Evolutionary conservation across 2,329 filamentous ascomycete genomes (phyloP), one percentile per base, ranked within the genome.

Genomic region (Lasiodiplodia theobromae): DNA sequence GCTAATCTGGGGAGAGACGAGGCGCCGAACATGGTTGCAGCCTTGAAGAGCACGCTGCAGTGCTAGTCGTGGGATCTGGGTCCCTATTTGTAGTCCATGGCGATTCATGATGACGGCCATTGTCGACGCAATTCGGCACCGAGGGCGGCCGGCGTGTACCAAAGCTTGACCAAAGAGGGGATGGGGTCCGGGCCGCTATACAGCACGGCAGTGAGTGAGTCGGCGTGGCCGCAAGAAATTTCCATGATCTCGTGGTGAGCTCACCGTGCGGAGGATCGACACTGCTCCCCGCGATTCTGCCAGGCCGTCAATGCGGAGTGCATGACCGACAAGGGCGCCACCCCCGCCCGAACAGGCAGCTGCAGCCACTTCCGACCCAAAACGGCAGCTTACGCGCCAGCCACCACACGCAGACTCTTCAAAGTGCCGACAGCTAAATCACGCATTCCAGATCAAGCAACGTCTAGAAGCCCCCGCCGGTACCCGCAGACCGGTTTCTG

Each of bases 241-340:
- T 52, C n/a, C n/a, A 34, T 16, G 31, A 25, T 49, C n/a, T 47
- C 16, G 40, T 34, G 58, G 21, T 47, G 56, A 47, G 56, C 56
- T 60, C 56, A 60, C 56, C 38, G 60, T 64, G 60, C 60, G 60
- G 60, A 64, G 60, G 60, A 64, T 64, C 60, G 60, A 11, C 60
- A 31, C 60, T 38, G 58, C 40, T 23, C 58, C 28, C 58, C 58
- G 58, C 58, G 58, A 51, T 62, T 51, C 11, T 58, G 37, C 28
- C 34, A 38, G 56, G 21, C 21, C 8, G 31, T n/a, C 10, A 31
- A 25, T 62, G 60, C 23, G 60, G 60, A 64, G 60, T 64, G 60
- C 60, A 21, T 64, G n/a, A 25, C 16, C n/a, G 40, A 14, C 18
- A 4, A 31, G 60, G 60, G 31, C 10, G 44, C 31, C 47, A 38